A percentile compares a stretch with the other conserved stretches of the same genome.
phyloP scores from a whole-genome alignment of 2,329 filamentous ascomycete genomes.

The Fusarium vanettenii region DNA sequence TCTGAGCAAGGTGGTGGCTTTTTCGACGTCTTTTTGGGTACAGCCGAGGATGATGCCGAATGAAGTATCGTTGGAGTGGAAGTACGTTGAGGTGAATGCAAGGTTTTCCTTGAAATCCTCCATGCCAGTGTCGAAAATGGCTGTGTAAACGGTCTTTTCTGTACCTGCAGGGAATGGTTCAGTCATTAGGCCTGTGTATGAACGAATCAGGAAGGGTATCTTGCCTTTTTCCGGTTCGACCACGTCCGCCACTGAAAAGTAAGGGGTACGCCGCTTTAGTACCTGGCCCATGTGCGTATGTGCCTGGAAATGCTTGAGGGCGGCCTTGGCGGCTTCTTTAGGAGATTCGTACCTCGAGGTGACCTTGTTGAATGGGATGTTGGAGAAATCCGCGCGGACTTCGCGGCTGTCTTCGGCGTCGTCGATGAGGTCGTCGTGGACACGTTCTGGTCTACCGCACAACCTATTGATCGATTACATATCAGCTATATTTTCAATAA shows the following conservation, averaged over 20 bases:
- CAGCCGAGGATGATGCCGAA: not conserved
- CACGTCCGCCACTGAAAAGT: not conserved
- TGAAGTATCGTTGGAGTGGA: not conserved
- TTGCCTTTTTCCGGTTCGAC: fast-evolving
- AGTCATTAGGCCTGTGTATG: not conserved
- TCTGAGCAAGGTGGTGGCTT: not conserved
- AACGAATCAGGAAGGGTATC: not conserved
- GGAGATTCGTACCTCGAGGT: fast-evolving
- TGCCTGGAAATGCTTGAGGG: not conserved
- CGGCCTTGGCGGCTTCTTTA: fast-evolving
- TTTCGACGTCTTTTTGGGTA: not conserved
- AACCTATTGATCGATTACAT: not conserved
- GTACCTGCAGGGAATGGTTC: not conserved
- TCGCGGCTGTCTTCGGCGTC: too few species aligned
- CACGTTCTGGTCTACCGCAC: not conserved
- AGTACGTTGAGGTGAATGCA: not conserved
- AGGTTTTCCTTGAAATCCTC: not conserved
- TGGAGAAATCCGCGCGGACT: not conserved
- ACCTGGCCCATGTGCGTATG: not conserved
- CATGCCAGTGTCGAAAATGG: not conserved
- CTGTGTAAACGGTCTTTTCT: not conserved
- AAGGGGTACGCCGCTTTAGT: not conserved
- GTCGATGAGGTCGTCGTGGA: too few species aligned
- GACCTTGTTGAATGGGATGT: not conserved
- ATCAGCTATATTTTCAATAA: not conserved